These are phyloP conservation scores for Trichoderma guizhouense DNA, from an alignment of 2,329 filamentous ascomycete species.

Conservation along the genomic window DNA sequence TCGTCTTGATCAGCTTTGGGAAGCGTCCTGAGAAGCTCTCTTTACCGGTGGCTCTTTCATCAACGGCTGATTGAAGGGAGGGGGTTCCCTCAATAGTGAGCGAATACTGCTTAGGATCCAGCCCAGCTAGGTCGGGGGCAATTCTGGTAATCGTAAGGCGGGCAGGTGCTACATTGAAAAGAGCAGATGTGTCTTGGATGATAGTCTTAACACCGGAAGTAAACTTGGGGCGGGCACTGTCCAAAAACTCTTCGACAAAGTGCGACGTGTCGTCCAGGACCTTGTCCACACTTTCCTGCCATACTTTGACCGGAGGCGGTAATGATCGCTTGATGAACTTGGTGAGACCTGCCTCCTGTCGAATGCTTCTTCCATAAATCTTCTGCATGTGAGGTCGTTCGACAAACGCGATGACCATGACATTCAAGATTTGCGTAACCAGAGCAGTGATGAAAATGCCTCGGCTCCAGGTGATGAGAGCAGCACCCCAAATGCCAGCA, in stretches of 20 bases:
- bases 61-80: conserved; percentile 46
- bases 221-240: conserved; percentile 79
- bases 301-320: conserved; percentile 76
- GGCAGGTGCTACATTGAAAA: conserved; percentile 87
- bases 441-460: conserved; percentile 84
- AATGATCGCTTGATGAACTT: conserved; percentile 86
- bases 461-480: conserved; percentile 86
- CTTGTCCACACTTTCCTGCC: conserved; percentile 82
- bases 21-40: conserved; percentile 69
- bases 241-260: conserved; percentile 86
- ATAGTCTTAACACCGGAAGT: conserved; percentile 83
- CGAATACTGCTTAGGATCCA: conserved; percentile 76
- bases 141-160: conserved; percentile 79
- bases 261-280: conserved; percentile 83
- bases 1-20: conserved; percentile 67
- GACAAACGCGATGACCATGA: conserved; percentile 87
- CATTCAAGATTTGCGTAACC: conserved; percentile 77
- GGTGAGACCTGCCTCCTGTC: conserved; percentile 83
- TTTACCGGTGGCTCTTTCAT: conserved; percentile 64
- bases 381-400: conserved; percentile 98
- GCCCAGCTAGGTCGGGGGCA: conserved; percentile 74
- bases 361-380: conserved; percentile 81
- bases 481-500: conserved; percentile 92
- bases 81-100: conserved; percentile 68
- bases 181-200: conserved; percentile 78